Percentiles rank a stretch among this genome's conserved stretches.
Conservation (phyloP, 306 rosid genomes). For the Lupinus albus region DNA sequence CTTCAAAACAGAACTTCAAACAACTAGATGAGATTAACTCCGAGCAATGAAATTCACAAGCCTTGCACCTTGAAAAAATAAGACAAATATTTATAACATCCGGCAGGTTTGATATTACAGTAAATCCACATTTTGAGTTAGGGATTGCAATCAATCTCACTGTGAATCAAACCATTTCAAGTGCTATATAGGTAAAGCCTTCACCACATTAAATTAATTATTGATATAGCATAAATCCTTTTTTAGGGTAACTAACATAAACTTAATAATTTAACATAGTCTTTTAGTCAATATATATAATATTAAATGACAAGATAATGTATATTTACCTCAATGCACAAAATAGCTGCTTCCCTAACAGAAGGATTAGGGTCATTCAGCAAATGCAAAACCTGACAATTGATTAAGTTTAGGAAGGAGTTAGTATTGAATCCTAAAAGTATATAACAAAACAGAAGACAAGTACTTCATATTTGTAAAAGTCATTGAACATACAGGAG, state of each 20-base stretch:
- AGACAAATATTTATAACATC: background rate
- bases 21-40: background rate
- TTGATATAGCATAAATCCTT: slow-evolving; percentile 26
- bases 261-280: slow-evolving; percentile 16
- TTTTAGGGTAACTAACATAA: background rate
- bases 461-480: slow-evolving; percentile 12
- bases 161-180: slow-evolving; percentile 13
- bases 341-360: slow-evolving; percentile 93
- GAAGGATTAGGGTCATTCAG: slow-evolving; percentile 88
- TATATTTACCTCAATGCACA: slow-evolving; percentile 82
- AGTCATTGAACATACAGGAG: slow-evolving; percentile 62
- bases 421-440: slow-evolving; percentile 26
- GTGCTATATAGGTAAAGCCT: slow-evolving; percentile 21
- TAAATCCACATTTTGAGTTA: background rate
- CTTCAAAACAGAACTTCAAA: slow-evolving; percentile 15
- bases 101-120: slow-evolving; percentile 8
- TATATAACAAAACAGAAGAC: slow-evolving; percentile 15
- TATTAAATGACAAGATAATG: slow-evolving; percentile 31
- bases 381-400: slow-evolving; percentile 82
- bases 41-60: no score
- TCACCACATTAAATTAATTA: slow-evolving; percentile 18
- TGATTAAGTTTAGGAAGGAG: slow-evolving; percentile 31
- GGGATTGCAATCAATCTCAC: background rate
- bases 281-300: slow-evolving; percentile 7
- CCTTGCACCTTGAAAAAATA: slow-evolving; percentile 18